Evolutionary conservation across 2,329 filamentous ascomycete species (phyloP), one percentile per base, ranked within the genome.

Genomic region (Leptodontidium sp.): DNA sequence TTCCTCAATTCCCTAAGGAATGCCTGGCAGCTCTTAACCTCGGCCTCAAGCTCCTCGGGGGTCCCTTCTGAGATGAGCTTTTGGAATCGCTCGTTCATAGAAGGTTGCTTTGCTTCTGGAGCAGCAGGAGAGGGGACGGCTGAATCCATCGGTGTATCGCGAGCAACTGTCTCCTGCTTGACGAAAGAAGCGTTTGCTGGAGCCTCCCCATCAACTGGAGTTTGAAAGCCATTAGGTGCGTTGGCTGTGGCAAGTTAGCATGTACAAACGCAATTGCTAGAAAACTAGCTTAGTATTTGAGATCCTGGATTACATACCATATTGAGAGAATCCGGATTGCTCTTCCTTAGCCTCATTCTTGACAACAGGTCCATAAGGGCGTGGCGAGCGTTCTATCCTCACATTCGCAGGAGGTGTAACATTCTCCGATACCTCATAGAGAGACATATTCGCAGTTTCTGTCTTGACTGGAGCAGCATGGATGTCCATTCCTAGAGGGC

Each of bases 1-100:
- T 21, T 21, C 43, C 72, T 72, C 12, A 80, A 67, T 4, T 70
- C 61, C 0, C 70, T 53, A 0, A 81, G 71, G 5, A 77, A 69
- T 1, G 61, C 8, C 8, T 74, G 57, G 1, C 72, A 75, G 0
- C 38, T 67, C 21, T 68, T 61, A 7, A 78, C 73, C 47, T 75
- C 76, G 0, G 65, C 53, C 59, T 79, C 76, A 1, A 79, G 73
- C 1, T 66, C 67, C 12, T 72, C 70, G 2, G 71, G 66, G 8
- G 71, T 70, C 21, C 64, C 69, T 5, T 71, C 70, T 29, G 67
- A 63, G 6, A 72, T 67, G 11, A 79, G 59, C 21, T 72, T 71
- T 45, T 75, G 72, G 5, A 79, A 62, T 12, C 68, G 65, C 6
- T 59, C 65, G 50, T 78, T 76, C 9, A 65, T 68, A 15, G 68